phyloP scores from a whole-genome alignment of 1,284 basidiomycete species.

The Sanguinoderma infundibulare region DNA sequence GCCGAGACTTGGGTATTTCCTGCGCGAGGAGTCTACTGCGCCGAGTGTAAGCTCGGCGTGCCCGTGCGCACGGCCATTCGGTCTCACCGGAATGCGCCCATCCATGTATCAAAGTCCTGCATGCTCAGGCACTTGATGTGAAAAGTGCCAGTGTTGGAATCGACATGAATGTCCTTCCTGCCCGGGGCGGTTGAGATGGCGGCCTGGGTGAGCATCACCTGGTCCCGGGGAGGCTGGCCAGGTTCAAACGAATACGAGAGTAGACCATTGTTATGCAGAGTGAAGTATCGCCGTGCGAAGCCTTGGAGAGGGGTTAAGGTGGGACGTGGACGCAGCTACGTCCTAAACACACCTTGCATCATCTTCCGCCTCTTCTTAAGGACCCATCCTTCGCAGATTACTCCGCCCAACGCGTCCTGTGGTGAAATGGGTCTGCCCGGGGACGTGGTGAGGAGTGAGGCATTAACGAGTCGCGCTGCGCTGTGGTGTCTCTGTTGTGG shows the following conservation, averaged over 20 bases:
- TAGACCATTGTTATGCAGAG: slow-evolving; percentile 65
- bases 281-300: slow-evolving; percentile 84
- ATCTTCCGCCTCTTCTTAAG: slow-evolving; percentile 84
- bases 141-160: slow-evolving; percentile 76
- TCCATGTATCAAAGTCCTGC: slow-evolving; percentile 79
- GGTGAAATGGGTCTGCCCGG: slow-evolving; percentile 15
- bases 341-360: slow-evolving; percentile 68
- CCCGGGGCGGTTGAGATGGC: slow-evolving; percentile 74
- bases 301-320: slow-evolving; percentile 45
- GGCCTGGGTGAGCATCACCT: slow-evolving; percentile 67
- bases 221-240: slow-evolving; percentile 71
- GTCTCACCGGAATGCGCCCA: slow-evolving; percentile 67
- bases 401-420: slow-evolving; percentile 7
- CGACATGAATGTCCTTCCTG: slow-evolving; percentile 78
- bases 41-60: background rate
- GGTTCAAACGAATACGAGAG: slow-evolving; percentile 79
- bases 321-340: background rate
- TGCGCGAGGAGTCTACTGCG: slow-evolving; percentile 61
- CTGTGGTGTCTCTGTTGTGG: slow-evolving; percentile 7
- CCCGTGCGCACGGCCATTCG: background rate
- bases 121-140: slow-evolving; percentile 75
- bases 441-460: slow-evolving; percentile 18
- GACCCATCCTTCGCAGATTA: slow-evolving; percentile 74
- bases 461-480: slow-evolving; percentile 19
- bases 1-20: slow-evolving; percentile 46